Evolutionary conservation across 1,284 basidiomycete species (phyloP).

Genomic region (Paramarasmius palmivorus): DNA sequence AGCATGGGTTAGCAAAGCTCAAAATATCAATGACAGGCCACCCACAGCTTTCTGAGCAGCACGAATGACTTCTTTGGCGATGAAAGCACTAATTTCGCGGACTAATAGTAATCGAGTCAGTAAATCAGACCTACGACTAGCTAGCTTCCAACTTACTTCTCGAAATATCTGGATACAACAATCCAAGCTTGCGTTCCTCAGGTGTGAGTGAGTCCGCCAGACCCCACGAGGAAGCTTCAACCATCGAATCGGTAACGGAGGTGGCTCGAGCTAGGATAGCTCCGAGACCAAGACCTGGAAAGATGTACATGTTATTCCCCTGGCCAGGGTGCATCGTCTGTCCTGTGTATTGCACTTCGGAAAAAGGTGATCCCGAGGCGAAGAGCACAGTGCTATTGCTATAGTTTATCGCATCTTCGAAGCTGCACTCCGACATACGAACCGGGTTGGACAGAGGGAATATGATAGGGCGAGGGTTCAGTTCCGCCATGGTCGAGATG

Average conservation of each 20-base stretch:
- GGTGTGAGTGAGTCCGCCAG: slow-evolving; percentile 75
- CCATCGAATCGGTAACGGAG: slow-evolving; percentile 77
- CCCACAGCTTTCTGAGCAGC: slow-evolving; percentile 74
- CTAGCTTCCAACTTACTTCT: slow-evolving; percentile 60
- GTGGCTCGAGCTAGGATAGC: slow-evolving; percentile 69
- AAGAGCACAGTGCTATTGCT: slow-evolving; percentile 80
- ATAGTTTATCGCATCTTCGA: slow-evolving; percentile 81
- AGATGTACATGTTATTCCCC: slow-evolving; percentile 90
- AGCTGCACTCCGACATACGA: slow-evolving; percentile 82
- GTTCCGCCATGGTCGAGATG: slow-evolving; percentile 80
- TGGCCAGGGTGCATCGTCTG: slow-evolving; percentile 79
- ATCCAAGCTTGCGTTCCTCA: slow-evolving; percentile 65
- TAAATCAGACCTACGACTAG: not conserved
- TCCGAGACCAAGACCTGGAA: slow-evolving; percentile 79
- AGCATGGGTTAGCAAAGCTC: too few species aligned
- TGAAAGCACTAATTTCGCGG: slow-evolving; percentile 78
- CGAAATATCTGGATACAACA: slow-evolving; percentile 77
- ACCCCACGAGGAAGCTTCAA: slow-evolving; percentile 77
- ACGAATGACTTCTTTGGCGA: slow-evolving; percentile 75
- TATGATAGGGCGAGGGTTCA: slow-evolving; percentile 88
- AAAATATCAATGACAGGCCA: slow-evolving; percentile 14
- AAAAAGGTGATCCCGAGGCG: slow-evolving; percentile 91
- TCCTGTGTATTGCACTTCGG: slow-evolving; percentile 60
- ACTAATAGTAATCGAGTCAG: slow-evolving; percentile 30
- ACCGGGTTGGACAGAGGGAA: slow-evolving; percentile 97